A percentile compares a stretch with the other conserved stretches of the same genome.
phyloP scores from a whole-genome alignment of 768 basidiomycete species.

The Erythrobasidium yunnanense region DNA sequence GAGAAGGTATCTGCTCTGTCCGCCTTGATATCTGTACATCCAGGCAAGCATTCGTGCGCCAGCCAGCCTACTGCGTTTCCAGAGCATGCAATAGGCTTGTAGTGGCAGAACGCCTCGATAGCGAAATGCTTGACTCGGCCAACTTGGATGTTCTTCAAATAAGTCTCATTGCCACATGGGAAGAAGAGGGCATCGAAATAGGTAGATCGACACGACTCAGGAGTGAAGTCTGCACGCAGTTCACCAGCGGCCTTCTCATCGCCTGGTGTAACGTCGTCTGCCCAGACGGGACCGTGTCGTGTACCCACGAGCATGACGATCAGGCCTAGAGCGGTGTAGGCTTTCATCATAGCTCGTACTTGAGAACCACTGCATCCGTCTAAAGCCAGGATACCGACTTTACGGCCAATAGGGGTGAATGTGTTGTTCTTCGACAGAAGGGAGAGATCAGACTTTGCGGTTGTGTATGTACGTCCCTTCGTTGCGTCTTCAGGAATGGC shows the following conservation, averaged over 20 bases:
- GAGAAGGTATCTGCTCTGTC: slow-evolving; percentile 35
- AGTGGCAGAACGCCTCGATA: slow-evolving; percentile 70
- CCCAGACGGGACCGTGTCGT: slow-evolving; percentile 50
- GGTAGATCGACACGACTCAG: slow-evolving; percentile 65
- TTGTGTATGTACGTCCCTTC: background rate
- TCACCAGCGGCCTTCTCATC: slow-evolving; percentile 37
- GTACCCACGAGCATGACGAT: slow-evolving; percentile 59
- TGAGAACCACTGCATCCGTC: slow-evolving; percentile 62
- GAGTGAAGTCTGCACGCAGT: slow-evolving; percentile 56
- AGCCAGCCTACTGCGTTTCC: slow-evolving; percentile 47
- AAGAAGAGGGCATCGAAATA: slow-evolving; percentile 73
- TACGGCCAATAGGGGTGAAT: slow-evolving; percentile 51
- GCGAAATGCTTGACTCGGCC: slow-evolving; percentile 73
- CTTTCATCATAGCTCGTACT: slow-evolving; percentile 52
- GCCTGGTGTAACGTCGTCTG: slow-evolving; percentile 30
- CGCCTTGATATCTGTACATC: slow-evolving; percentile 40
- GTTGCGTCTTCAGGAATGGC: slow-evolving; percentile 45
- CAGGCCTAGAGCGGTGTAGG: slow-evolving; percentile 50
- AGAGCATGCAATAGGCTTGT: slow-evolving; percentile 67
- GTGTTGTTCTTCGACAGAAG: slow-evolving; percentile 30
- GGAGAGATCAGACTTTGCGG: slow-evolving; percentile 21
- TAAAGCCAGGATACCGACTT: slow-evolving; percentile 59
- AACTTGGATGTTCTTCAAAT: slow-evolving; percentile 52
- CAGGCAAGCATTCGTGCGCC: slow-evolving; percentile 42
- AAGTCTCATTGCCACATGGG: slow-evolving; percentile 54